Percentiles rank a stretch among this genome's conserved stretches.
Evolutionary conservation across 2,329 filamentous ascomycete species (phyloP).

Genomic region (Sporothrix pallida): DNA sequence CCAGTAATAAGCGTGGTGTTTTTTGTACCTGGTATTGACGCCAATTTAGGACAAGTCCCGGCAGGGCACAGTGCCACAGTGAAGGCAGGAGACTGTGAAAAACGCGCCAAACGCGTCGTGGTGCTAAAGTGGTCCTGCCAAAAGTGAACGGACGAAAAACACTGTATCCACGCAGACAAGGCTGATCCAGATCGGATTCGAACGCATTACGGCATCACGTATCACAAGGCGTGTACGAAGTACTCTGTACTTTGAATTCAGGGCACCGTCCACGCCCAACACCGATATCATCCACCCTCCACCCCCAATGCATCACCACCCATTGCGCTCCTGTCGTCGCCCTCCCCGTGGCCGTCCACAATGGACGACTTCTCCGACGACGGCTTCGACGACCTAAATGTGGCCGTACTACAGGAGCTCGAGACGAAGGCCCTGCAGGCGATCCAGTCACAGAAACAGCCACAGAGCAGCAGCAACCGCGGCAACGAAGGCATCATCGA

Average conservation of each 20-base stretch:
- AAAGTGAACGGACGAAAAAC: not conserved
- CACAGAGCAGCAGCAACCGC: not conserved
- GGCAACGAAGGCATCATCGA: not conserved
- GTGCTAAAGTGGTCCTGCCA: conserved; percentile 13
- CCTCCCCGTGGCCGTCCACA: conserved; percentile 25
- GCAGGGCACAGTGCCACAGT: not conserved
- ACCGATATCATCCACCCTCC: not conserved
- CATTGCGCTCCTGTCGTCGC: not conserved
- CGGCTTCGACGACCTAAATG: conserved; percentile 65
- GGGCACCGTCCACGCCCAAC: not conserved
- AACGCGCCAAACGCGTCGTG: conserved; percentile 20
- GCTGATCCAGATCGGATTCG: not conserved
- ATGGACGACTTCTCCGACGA: conserved; percentile 69
- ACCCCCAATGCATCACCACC: conserved; percentile 9
- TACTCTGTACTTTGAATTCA: not conserved
- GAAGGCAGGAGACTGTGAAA: not conserved
- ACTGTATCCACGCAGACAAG: conserved; percentile 16
- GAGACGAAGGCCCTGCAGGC: conserved; percentile 57
- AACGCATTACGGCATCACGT: not conserved
- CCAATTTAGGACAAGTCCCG: not conserved
- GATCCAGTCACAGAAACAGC: conserved; percentile 40
- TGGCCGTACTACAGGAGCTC: conserved; percentile 64
- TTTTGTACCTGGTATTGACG: not conserved
- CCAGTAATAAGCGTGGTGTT: not conserved
- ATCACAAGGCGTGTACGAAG: too few relatives aligned